Conservation (phyloP, 805 yeast genomes). For the Wickerhamiella sergipiensis region DNA sequence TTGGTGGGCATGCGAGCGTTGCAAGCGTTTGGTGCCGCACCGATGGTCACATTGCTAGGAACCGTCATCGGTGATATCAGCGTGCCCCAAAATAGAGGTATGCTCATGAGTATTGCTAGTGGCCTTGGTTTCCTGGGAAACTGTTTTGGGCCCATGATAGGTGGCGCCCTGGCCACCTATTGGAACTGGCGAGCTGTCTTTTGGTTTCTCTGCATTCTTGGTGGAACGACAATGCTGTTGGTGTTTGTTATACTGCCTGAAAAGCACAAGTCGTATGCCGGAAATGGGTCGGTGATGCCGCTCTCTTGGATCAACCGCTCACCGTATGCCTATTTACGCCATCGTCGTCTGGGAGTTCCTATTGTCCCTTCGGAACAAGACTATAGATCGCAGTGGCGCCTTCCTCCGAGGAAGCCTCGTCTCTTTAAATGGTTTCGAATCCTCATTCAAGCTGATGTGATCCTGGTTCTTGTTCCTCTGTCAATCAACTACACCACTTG, state of each 20-base stretch:
- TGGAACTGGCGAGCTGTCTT: constrained; percentile 51
- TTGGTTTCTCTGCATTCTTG: constrained; percentile 57
- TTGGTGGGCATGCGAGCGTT: constrained; percentile 52
- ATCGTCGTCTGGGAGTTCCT: constrained; percentile 16
- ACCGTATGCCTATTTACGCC: constrained; percentile 15
- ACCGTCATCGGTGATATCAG: constrained; percentile 69
- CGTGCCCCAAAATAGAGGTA: constrained; percentile 52
- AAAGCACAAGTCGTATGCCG: constrained; percentile 57
- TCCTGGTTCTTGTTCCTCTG: constrained; percentile 38
- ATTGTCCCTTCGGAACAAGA: constrained; percentile 9
- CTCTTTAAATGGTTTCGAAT: constrained; percentile 28
- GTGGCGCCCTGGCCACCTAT: constrained; percentile 34
- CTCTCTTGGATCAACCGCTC: constrained; percentile 12
- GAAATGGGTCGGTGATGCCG: constrained; percentile 53
- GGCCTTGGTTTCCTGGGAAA: constrained; percentile 61
- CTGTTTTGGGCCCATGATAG: constrained; percentile 67
- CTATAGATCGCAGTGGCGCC: constrained; percentile 14
- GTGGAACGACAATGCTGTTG: constrained; percentile 29
- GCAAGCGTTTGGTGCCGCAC: constrained; percentile 66
- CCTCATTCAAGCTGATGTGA: constrained; percentile 33
- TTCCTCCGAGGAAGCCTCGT: constrained; percentile 10
- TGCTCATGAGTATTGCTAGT: constrained; percentile 46
- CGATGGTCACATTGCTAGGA: constrained; percentile 54
- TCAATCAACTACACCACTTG: constrained; percentile 56
- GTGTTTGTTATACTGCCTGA: constrained; percentile 44